phyloP scores from a whole-genome alignment of 164 flowering plant species.

The Liquidambar formosana region DNA sequence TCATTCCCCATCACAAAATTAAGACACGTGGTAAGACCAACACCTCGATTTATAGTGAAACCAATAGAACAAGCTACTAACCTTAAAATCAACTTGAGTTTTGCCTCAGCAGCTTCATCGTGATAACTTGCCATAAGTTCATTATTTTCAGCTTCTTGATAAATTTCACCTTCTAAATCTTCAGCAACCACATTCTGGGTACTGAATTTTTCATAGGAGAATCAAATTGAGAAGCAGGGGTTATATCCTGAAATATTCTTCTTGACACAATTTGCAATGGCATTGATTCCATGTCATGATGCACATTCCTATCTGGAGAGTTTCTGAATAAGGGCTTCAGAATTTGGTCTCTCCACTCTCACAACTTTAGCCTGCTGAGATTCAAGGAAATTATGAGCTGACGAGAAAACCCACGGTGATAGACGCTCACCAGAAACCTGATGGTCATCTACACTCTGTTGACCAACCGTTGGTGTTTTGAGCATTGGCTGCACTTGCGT shows the following conservation, averaged over 20 bases:
- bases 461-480: conserved; percentile 19
- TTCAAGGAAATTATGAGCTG: conserved; percentile 17
- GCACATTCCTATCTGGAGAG: conserved; percentile 21
- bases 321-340: conserved; percentile 16
- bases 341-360: conserved; percentile 17
- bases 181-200: conserved; percentile 10
- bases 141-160: conserved; percentile 34
- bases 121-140: conserved; percentile 26
- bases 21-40: neutral
- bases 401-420: conserved; percentile 20
- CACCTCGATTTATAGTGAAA: conserved; percentile 9
- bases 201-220: conserved; percentile 18
- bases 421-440: conserved; percentile 14
- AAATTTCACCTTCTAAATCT: conserved; percentile 26
- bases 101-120: conserved; percentile 63
- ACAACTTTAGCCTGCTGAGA: conserved; percentile 23
- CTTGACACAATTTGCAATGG: conserved; percentile 23
- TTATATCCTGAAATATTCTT: conserved; percentile 21
- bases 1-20: no score
- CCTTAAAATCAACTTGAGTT: conserved; percentile 81
- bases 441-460: conserved; percentile 16
- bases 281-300: conserved; percentile 18
- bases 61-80: conserved; percentile 19
- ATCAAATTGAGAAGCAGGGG: conserved; percentile 17
- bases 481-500: conserved; percentile 14